These are phyloP conservation scores for Coemansia umbellata DNA, from an alignment of 192 early-diverging fungal genomes.

Conservation along the genomic window DNA sequence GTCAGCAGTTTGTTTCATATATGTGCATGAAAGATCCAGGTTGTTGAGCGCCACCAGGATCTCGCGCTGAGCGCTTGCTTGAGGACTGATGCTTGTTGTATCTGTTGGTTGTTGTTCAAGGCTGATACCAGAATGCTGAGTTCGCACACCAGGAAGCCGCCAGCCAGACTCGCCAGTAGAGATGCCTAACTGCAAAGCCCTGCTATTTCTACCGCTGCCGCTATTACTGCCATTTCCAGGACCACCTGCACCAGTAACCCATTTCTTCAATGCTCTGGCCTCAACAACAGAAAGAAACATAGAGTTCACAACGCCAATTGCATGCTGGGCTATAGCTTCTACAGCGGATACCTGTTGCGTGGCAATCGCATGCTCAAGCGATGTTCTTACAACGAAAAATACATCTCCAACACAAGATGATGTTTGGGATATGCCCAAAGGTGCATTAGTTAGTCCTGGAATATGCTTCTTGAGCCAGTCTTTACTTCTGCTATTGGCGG, in stretches of 20 bases:
- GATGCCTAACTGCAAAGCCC: not conserved
- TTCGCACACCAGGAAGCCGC: constrained; percentile 15
- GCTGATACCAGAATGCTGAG: not conserved
- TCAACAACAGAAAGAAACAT: constrained; percentile 26
- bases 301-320: constrained; percentile 49
- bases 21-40: constrained; percentile 76
- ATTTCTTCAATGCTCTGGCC: constrained; percentile 21
- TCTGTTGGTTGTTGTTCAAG: not conserved
- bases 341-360: constrained; percentile 68
- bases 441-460: not conserved
- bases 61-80: constrained; percentile 25
- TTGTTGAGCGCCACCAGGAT: constrained; percentile 78
- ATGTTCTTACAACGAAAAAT: constrained; percentile 85
- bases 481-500: not conserved
- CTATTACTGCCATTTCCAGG: not conserved
- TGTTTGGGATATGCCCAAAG: constrained; percentile 14
- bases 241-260: not conserved
- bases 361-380: constrained; percentile 66
- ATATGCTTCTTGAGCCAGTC: not conserved
- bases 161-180: constrained; percentile 2
- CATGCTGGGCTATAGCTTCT: constrained; percentile 64
- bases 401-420: constrained; percentile 83
- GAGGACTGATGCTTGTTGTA: not conserved
- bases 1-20: constrained; percentile 68
- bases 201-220: not conserved